A percentile compares a stretch with the other conserved stretches of the same genome.
Evolutionary conservation across 225 moss, liverwort and hornwort species (phyloP).

Genomic region (Neckera pumila): DNA sequence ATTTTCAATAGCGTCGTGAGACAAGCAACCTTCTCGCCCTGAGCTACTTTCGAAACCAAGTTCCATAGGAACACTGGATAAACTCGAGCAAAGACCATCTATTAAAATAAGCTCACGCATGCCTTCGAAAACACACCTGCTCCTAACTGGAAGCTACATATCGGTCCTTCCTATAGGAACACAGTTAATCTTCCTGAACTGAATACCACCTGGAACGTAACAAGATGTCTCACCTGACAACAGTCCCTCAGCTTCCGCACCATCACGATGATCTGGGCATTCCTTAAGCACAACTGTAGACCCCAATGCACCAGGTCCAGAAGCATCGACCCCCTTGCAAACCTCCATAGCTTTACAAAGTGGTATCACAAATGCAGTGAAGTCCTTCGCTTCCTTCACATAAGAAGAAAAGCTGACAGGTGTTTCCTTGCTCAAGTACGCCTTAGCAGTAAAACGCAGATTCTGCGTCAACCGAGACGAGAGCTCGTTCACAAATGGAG

Average conservation of each 20-base stretch:
- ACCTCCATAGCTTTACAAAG: constrained; percentile 99
- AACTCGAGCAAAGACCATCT: background rate
- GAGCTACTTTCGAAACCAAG: background rate
- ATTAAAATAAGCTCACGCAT: background rate
- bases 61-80: background rate
- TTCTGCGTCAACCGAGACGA: constrained; percentile 58
- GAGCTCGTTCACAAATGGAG: constrained; percentile 94
- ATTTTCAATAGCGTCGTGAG: background rate
- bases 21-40: background rate
- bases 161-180: background rate
- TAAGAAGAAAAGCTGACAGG: constrained; percentile 50
- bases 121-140: background rate
- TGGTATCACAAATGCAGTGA: constrained; percentile 92
- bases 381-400: constrained; percentile 91
- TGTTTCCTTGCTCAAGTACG: constrained; percentile 39
- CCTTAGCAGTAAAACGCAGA: constrained; percentile 48
- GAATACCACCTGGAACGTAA: background rate
- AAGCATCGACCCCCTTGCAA: constrained; percentile 77
- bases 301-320: constrained; percentile 40
- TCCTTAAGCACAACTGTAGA: background rate
- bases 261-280: background rate
- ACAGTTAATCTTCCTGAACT: background rate
- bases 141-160: background rate
- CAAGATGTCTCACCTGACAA: constrained; percentile 16
- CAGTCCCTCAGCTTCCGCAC: constrained; percentile 2